phyloP scores from a whole-genome alignment of 1,139 yeast species.

The Taphrina deformans region DNA sequence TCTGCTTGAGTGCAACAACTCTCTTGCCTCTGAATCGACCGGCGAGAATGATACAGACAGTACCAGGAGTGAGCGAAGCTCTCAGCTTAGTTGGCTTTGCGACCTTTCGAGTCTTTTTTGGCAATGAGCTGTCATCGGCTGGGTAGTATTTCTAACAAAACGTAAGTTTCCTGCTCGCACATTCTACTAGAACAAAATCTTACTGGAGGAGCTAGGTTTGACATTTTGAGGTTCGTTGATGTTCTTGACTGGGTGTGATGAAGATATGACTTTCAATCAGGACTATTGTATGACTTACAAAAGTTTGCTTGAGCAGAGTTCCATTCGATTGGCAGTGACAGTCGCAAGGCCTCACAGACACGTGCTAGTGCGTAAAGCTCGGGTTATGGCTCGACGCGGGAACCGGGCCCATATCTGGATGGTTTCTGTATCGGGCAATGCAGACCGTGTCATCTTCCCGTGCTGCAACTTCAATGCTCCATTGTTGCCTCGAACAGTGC shows the following conservation, averaged over 20 bases:
- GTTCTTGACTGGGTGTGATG: not conserved
- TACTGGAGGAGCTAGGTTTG: slow-evolving; percentile 26
- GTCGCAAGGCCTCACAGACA: not conserved
- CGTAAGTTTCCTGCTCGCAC: no score
- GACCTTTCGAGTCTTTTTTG: slow-evolving; percentile 70
- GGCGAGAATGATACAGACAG: slow-evolving; percentile 96
- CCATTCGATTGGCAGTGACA: not conserved
- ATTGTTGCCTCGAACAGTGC: no score
- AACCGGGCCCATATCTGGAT: no score
- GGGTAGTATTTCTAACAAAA: slow-evolving; percentile 78
- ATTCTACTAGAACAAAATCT: no score
- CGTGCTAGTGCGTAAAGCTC: not conserved
- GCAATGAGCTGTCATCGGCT: slow-evolving; percentile 88
- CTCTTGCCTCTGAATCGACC: slow-evolving; percentile 99
- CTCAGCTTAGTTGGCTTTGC: slow-evolving; percentile 95
- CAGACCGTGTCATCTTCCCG: no score
- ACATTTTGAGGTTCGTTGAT: not conserved
- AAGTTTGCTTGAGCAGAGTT: not conserved
- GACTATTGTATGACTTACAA: no score
- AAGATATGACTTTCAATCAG: not conserved
- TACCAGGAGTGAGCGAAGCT: slow-evolving; percentile 96
- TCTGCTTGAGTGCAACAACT: slow-evolving; percentile 95
- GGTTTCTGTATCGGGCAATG: not conserved
- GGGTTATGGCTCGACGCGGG: no score
- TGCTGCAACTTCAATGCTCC: no score